Percentiles rank a stretch among this genome's conserved stretches.
These are phyloP conservation scores for Gossypium davidsonii DNA, from an alignment of 441 rosid species.

Conservation along the genomic window DNA sequence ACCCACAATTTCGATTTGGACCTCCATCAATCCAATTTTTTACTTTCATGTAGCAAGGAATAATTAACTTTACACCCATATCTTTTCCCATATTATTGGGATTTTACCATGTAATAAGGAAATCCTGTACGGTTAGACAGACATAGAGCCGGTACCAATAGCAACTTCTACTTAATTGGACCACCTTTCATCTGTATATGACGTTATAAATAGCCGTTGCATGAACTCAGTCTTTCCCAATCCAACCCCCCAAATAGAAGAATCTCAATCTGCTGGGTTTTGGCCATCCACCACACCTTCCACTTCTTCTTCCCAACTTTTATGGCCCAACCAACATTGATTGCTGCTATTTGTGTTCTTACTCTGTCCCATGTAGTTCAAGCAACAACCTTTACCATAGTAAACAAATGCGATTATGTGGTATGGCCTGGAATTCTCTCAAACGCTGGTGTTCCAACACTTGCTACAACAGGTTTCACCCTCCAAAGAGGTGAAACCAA, in stretches of 20 bases:
- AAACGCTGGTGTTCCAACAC: constrained; percentile 56
- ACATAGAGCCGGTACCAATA: background rate
- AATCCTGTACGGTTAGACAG: background rate
- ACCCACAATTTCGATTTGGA: no score
- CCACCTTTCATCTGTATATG: no score
- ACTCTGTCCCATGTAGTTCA: constrained; percentile 19
- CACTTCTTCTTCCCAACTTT: constrained; percentile 6
- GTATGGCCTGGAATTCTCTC: constrained; percentile 88
- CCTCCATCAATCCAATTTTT: no score
- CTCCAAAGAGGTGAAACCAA: constrained; percentile 53
- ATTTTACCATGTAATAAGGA: no score
- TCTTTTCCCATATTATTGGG: no score
- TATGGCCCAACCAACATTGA: constrained; percentile 35
- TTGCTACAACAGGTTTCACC: constrained; percentile 64
- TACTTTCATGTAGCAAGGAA: no score
- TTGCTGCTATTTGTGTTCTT: constrained; percentile 17
- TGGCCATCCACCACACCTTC: background rate
- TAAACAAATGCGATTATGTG: constrained; percentile 63
- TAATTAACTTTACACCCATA: no score
- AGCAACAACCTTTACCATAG: constrained; percentile 46
- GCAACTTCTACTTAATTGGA: background rate
- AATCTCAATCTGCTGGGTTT: constrained; percentile 17
- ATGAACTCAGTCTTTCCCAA: constrained; percentile 14
- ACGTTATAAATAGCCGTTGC: constrained; percentile 15
- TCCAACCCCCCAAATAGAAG: constrained; percentile 23